phyloP scores from a whole-genome alignment of 2,329 filamentous ascomycete species.

The Lasiodiplodia citricola region DNA sequence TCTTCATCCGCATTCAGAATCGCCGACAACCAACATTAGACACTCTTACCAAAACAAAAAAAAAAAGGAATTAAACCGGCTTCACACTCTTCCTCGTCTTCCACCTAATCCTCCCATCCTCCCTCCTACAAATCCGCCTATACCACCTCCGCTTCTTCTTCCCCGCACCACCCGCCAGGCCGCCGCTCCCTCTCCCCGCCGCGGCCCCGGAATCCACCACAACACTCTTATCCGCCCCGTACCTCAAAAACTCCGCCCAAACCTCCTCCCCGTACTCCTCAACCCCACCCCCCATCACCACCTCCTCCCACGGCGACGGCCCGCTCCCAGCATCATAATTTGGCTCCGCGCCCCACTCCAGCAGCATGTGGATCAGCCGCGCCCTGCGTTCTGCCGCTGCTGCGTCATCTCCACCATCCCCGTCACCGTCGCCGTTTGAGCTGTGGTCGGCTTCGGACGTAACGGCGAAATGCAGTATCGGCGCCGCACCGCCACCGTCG shows the following conservation, averaged over 20 bases:
- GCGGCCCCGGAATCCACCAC: not conserved
- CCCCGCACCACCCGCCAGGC: not conserved
- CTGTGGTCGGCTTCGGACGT: not conserved
- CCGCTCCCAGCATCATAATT: not conserved
- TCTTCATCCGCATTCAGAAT: no score
- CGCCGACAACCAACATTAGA: no score
- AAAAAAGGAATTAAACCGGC: not conserved
- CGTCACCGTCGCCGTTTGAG: not conserved
- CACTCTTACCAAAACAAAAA: no score
- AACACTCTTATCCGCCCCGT: conserved; percentile 31
- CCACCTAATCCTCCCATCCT: conserved; percentile 33
- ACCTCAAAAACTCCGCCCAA: conserved; percentile 38
- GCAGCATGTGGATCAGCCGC: not conserved
- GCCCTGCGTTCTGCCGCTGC: not conserved
- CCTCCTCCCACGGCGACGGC: conserved; percentile 15
- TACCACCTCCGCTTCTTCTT: conserved; percentile 9
- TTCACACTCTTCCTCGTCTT: conserved; percentile 27
- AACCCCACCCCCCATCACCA: not conserved
- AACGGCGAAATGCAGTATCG: conserved; percentile 8
- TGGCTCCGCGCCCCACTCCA: conserved; percentile 16
- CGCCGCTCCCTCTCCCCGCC: not conserved
- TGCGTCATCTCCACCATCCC: not conserved
- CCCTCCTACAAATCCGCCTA: conserved; percentile 8
- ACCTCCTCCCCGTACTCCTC: conserved; percentile 33
- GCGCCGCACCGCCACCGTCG: conserved; percentile 32